phyloP scores from a whole-genome alignment of 345 rosid genomes.

The Garcia nutans region DNA sequence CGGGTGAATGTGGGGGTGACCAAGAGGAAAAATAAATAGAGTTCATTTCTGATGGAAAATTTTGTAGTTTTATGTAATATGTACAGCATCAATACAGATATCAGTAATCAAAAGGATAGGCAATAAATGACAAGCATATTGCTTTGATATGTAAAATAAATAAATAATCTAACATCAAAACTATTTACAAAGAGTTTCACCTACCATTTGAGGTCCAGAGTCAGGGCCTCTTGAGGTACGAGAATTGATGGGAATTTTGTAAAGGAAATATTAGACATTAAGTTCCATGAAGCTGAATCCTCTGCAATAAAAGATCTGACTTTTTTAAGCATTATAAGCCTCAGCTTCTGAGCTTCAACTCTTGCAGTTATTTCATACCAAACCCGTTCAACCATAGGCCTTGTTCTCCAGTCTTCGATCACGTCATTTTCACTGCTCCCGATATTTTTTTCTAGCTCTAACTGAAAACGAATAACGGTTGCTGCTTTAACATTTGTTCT shows the following conservation, averaged over 20 bases:
- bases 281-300: conserved; percentile 65
- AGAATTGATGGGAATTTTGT: conserved; percentile 72
- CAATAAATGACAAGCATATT: conserved; percentile 1
- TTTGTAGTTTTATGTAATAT: not conserved
- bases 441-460: conserved; percentile 55
- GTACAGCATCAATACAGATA: not conserved
- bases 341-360: conserved; percentile 55
- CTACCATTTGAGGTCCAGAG: conserved; percentile 83
- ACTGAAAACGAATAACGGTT: conserved; percentile 46
- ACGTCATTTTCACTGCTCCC: conserved; percentile 39
- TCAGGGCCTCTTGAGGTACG: conserved; percentile 74
- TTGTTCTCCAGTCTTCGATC: conserved; percentile 61
- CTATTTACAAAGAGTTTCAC: conserved; percentile 21
- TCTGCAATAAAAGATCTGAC: conserved; percentile 53
- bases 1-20: too few species aligned
- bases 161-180: conserved; percentile 1
- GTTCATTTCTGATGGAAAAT: not conserved
- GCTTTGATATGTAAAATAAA: not conserved
- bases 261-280: conserved; percentile 67
- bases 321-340: conserved; percentile 46
- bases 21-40: not conserved
- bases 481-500: conserved; percentile 50
- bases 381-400: conserved; percentile 52
- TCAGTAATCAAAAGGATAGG: not conserved
- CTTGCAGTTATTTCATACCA: conserved; percentile 66